Evolutionary conservation across 2,329 filamentous ascomycete species (phyloP).

Genomic region (Cercospora canescens): DNA sequence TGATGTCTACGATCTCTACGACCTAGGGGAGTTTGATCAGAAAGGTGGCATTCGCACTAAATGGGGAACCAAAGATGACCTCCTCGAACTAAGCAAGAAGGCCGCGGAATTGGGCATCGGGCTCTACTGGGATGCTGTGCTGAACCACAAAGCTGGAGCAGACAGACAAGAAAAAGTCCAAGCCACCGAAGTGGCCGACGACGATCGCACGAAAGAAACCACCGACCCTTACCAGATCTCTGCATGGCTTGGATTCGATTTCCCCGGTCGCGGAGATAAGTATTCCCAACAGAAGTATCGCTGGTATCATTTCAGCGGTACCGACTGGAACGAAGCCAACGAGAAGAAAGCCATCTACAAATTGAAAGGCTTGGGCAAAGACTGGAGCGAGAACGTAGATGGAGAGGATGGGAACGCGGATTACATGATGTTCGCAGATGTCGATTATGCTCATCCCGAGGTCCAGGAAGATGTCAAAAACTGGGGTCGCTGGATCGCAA

Average conservation of each 20-base stretch:
- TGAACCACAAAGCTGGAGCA: slow-evolving; percentile 70
- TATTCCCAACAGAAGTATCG: slow-evolving; percentile 65
- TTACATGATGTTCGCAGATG: slow-evolving; percentile 70
- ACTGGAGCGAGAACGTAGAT: slow-evolving; percentile 62
- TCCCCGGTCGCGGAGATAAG: slow-evolving; percentile 58
- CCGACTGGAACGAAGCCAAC: slow-evolving; percentile 61
- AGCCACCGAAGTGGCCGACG: slow-evolving; percentile 61
- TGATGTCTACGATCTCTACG: slow-evolving; percentile 59
- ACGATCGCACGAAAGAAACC: slow-evolving; percentile 24
- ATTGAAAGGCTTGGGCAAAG: slow-evolving; percentile 53
- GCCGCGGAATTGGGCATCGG: slow-evolving; percentile 57
- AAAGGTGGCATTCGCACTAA: slow-evolving; percentile 64
- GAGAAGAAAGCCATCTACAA: slow-evolving; percentile 63
- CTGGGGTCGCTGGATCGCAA: slow-evolving; percentile 68
- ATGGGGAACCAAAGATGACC: slow-evolving; percentile 65
- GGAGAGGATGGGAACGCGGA: slow-evolving; percentile 61
- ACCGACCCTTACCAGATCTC: slow-evolving; percentile 52
- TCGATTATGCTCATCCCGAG: slow-evolving; percentile 65
- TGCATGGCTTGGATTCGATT: slow-evolving; percentile 67
- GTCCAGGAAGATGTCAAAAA: slow-evolving; percentile 63
- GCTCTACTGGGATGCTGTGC: slow-evolving; percentile 67
- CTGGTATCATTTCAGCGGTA: slow-evolving; percentile 66
- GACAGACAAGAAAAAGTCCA: slow-evolving; percentile 63
- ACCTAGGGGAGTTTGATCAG: slow-evolving; percentile 66
- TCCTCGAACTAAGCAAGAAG: slow-evolving; percentile 52